These are phyloP conservation scores for Galerina sulciceps DNA, from an alignment of 768 basidiomycete genomes.

Conservation along the genomic window DNA sequence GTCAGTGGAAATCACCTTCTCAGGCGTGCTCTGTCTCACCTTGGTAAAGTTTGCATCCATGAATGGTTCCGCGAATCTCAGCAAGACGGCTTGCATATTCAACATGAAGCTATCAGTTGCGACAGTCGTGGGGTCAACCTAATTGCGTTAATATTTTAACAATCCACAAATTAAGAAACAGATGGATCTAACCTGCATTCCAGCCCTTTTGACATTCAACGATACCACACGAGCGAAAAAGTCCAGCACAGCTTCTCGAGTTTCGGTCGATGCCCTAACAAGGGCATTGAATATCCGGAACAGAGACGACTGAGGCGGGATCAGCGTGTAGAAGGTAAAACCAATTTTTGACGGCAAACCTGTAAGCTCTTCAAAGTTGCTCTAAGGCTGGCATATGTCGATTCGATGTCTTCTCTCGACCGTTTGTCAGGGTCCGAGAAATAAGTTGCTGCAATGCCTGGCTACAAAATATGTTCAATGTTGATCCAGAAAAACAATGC, in stretches of 20 bases:
- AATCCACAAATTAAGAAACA: not conserved
- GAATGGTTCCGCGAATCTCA: conserved; percentile 91
- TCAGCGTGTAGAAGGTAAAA: not conserved
- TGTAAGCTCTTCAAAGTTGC: conserved; percentile 86
- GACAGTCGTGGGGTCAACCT: conserved; percentile 87
- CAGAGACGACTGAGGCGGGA: conserved; percentile 52
- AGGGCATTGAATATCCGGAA: conserved; percentile 89
- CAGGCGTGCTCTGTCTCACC: conserved; percentile 40
- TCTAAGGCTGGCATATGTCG: conserved; percentile 84
- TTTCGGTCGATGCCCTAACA: conserved; percentile 79
- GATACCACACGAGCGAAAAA: conserved; percentile 79
- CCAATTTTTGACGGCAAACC: conserved; percentile 39
- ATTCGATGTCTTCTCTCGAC: conserved; percentile 73
- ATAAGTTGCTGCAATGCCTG: conserved; percentile 73
- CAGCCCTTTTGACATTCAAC: conserved; percentile 84
- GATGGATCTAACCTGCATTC: conserved; percentile 71
- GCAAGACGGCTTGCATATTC: conserved; percentile 82
- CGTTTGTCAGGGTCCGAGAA: conserved; percentile 88
- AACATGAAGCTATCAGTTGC: conserved; percentile 93
- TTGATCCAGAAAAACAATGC: not conserved
- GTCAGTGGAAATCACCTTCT: not conserved
- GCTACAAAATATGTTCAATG: conserved; percentile 47
- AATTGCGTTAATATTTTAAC: not conserved
- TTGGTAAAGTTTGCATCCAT: conserved; percentile 92
- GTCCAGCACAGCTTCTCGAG: conserved; percentile 80